Base-by-base conservation (phyloP, 805 yeast genomes). In the Kodamaea kakaduensis region DNA sequence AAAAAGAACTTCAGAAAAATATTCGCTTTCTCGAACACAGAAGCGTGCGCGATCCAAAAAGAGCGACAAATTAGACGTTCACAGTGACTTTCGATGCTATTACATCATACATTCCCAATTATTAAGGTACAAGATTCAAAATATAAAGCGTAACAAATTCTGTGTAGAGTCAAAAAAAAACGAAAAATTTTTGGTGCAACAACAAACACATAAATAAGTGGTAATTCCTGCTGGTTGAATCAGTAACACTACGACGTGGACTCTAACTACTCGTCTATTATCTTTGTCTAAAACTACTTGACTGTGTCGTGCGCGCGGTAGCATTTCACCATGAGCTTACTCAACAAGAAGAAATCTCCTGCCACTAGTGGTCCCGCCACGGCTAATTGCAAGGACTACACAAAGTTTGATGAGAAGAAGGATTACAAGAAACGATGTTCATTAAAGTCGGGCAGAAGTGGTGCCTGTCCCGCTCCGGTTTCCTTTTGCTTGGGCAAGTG, bases 291-390 rank as follows among this genome's bases (percentile, higher is more conserved):
- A 23, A 23, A 23, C 14, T n/a, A 23, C 5, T 23, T n/a, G 5
- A 23, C 14, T n/a, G 25, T 23, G 25, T n/a, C 19, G 29, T 14
- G 29, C 29, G 17, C 30, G 23, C 23, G 28, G 21, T 34, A 31
- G 71, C 97, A 90, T 72, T 90, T 97, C 56, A 93, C 90, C 69
- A 36, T 36, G 39, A 36, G 39, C 32, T 24, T 36, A 21, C 39
- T 36, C 30, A 17, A 35, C 19, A 36, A 25, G 23, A 36, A 36
- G 35, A 36, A 36, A 26, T 25, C 35, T 13, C 31, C 19, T 21
- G 27, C 34, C 14, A 26, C 31, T 21, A 22, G 14, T 23, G 30
- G 29, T 34, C 24, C 31, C 10, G 17, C 36, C 10, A 9, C 36
- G 6, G 26, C 36, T 8, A 17, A 17, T 12, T 17, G 41, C 35